Percentiles rank a stretch among this genome's conserved stretches.
Evolutionary conservation across 441 rosid genomes (phyloP).

Genomic region (Pelargonium australe): DNA sequence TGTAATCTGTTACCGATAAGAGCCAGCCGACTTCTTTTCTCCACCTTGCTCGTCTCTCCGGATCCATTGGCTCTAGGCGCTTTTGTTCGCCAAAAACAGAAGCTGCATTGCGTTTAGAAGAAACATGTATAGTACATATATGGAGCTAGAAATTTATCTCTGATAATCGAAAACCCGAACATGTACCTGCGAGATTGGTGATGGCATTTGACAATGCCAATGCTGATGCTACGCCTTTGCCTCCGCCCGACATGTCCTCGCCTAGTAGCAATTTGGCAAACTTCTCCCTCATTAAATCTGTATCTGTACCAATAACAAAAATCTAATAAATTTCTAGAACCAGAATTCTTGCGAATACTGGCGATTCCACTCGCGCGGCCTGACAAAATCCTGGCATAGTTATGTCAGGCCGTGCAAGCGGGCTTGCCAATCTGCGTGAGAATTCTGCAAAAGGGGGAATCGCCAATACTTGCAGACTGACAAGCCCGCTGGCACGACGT

Average conservation of each 20-base stretch:
- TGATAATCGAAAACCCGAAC: background rate
- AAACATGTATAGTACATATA: background rate
- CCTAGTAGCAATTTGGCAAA: conserved; percentile 82
- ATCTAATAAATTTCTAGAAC: background rate
- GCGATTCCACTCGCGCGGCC: background rate
- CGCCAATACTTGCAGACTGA: too few relatives aligned
- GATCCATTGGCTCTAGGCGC: conserved; percentile 71
- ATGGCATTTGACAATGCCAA: conserved; percentile 87
- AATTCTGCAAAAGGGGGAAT: too few relatives aligned
- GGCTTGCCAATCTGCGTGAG: too few relatives aligned
- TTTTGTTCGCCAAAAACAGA: conserved; percentile 63
- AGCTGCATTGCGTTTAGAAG: background rate
- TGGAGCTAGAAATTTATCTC: background rate
- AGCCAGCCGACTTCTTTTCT: conserved; percentile 76
- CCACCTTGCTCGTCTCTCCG: conserved; percentile 70
- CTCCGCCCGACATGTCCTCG: conserved; percentile 98
- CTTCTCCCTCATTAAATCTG: conserved; percentile 76
- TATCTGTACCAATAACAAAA: conserved; percentile 37
- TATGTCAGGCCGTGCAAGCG: too few relatives aligned
- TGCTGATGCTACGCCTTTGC: conserved; percentile 92
- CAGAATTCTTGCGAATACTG: background rate
- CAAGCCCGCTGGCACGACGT: too few relatives aligned
- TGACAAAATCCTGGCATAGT: too few relatives aligned
- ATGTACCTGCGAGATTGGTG: conserved; percentile 77
- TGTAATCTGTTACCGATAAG: conserved; percentile 69